A percentile compares a stretch with the other conserved stretches of the same genome.
These are phyloP conservation scores for Biancaea sappan DNA, from an alignment of 306 rosid genomes.

Conservation along the genomic window DNA sequence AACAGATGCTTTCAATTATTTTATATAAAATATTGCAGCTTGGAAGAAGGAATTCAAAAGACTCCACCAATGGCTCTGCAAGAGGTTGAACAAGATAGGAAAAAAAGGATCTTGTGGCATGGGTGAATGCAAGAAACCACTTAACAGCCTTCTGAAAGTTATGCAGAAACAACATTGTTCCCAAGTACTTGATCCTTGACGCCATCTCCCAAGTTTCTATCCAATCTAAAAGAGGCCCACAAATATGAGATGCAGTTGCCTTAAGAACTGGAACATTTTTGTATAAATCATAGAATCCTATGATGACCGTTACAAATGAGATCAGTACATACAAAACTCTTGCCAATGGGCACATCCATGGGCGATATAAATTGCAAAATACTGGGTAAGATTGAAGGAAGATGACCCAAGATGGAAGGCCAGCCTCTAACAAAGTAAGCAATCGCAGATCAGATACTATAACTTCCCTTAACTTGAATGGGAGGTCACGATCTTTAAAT, in stretches of 20 bases:
- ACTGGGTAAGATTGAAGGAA: constrained; percentile 99
- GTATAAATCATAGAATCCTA: constrained; percentile 95
- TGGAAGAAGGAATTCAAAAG: constrained; percentile 77
- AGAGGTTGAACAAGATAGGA: constrained; percentile 82
- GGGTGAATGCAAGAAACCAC: constrained; percentile 75
- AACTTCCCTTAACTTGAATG: constrained; percentile 71
- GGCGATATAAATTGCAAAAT: constrained; percentile 87
- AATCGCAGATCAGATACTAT: constrained; percentile 86
- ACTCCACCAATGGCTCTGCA: constrained; percentile 53
- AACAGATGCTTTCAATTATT: constrained; percentile 55
- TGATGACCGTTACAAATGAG: constrained; percentile 85
- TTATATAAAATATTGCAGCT: constrained; percentile 50
- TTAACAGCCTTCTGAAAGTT: constrained; percentile 81
- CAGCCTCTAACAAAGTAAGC: constrained; percentile 93
- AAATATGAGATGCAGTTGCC: constrained; percentile 88
- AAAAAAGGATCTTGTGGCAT: constrained; percentile 64
- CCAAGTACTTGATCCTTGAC: constrained; percentile 90
- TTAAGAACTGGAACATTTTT: constrained; percentile 98
- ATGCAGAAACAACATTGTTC: constrained; percentile 97
- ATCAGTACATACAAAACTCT: constrained; percentile 79
- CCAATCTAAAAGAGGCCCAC: constrained; percentile 98
- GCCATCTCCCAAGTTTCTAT: constrained; percentile 98
- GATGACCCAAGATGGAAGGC: constrained; percentile 97
- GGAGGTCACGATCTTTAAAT: constrained; percentile 85
- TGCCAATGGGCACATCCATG: constrained; percentile 98